Conservation (phyloP, 345 rosid species). For the Pistacia integerrima region DNA sequence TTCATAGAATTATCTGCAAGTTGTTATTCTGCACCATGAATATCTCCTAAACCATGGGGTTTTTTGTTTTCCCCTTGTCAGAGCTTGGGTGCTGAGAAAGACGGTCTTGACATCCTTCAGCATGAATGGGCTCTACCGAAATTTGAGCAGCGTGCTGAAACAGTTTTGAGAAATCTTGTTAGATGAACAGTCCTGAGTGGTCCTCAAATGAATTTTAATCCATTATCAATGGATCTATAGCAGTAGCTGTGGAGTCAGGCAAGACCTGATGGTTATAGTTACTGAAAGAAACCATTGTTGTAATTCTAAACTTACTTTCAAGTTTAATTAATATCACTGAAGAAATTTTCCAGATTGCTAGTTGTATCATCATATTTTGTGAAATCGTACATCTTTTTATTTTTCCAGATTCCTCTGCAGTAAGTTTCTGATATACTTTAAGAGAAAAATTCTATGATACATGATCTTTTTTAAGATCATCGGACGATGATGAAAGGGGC, state of each 20-base stretch:
- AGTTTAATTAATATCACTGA: background rate
- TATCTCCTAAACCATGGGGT: background rate
- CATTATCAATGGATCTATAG: background rate
- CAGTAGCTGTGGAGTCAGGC: background rate
- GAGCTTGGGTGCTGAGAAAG: conserved; percentile 90
- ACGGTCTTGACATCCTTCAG: conserved; percentile 70
- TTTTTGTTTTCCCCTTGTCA: conserved; percentile 27
- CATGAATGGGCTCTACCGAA: conserved; percentile 89
- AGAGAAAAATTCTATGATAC: too few relatives aligned
- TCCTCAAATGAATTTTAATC: background rate
- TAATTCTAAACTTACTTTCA: background rate
- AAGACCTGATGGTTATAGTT: background rate
- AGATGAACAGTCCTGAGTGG: conserved; percentile 30
- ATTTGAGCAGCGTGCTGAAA: conserved; percentile 90
- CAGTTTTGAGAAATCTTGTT: conserved; percentile 71
- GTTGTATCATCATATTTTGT: background rate
- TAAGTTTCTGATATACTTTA: background rate
- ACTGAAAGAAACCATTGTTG: conserved; percentile 9
- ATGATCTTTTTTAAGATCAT: too few relatives aligned
- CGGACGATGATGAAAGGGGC: too few relatives aligned
- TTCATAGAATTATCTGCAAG: background rate
- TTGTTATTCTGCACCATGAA: background rate
- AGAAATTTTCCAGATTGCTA: background rate
- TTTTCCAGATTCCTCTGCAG: background rate
- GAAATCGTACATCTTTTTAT: background rate